These are phyloP conservation scores for Trichopus zeylanicus DNA, from an alignment of 116 monocot species.

Conservation along the genomic window DNA sequence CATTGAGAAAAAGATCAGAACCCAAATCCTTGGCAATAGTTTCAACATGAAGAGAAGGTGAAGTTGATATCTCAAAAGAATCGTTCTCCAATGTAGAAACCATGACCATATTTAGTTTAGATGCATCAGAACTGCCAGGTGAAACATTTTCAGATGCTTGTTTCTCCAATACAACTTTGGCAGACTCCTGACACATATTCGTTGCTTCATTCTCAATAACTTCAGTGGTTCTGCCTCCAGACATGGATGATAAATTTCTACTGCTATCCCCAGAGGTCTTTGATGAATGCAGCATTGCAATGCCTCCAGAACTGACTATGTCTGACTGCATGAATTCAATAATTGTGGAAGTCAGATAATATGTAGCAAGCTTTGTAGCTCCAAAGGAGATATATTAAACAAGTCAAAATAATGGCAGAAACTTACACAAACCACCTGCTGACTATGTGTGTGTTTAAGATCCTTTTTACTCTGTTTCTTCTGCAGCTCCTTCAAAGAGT, in stretches of 20 bases:
- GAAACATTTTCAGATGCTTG: slow-evolving; percentile 4
- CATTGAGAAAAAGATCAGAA: not conserved
- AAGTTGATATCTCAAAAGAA: slow-evolving; percentile 3
- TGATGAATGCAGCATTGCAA: slow-evolving; percentile 5
- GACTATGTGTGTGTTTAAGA: slow-evolving; percentile 24
- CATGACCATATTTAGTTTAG: not conserved
- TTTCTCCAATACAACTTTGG: slow-evolving; percentile 2
- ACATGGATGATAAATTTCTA: too few species aligned
- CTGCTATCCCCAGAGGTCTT: slow-evolving; percentile 6
- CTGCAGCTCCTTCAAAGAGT: slow-evolving; percentile 35
- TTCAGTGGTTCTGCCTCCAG: slow-evolving; percentile 9
- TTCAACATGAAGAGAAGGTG: slow-evolving; percentile 7
- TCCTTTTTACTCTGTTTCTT: slow-evolving; percentile 32
- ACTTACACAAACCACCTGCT: slow-evolving; percentile 24
- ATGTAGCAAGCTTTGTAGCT: not conserved
- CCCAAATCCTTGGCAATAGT: not conserved
- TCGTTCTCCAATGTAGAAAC: not conserved
- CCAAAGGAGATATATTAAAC: not conserved
- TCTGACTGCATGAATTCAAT: slow-evolving; percentile 35
- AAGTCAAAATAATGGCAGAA: not conserved
- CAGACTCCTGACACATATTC: not conserved
- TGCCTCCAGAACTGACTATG: slow-evolving; percentile 15
- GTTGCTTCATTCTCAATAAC: slow-evolving; percentile 6
- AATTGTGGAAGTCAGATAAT: not conserved
- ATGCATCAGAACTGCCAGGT: slow-evolving; percentile 1